Base-by-base conservation (phyloP, 2,329 filamentous ascomycete genomes). In the Botrytis pseudocinerea region DNA sequence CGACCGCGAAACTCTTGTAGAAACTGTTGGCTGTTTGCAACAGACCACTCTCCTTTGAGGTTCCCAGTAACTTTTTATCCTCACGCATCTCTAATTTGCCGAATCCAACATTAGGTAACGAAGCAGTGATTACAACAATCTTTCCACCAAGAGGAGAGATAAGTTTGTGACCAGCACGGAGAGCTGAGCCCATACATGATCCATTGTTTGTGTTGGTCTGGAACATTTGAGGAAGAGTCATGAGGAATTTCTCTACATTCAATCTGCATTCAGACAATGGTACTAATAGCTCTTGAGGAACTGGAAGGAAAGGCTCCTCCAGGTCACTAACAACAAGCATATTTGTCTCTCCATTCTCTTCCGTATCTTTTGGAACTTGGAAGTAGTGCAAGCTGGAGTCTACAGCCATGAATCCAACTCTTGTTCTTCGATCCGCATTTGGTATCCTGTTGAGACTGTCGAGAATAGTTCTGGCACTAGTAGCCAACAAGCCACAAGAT, bases 1-100 rank as follows among this genome's bases (percentile, higher is more conserved):
- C 96, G 4, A 99, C 96, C 0, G 96, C 96, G 80, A 99, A 99
- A 79, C 93, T 97, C 87, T 99, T 99, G 88, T 98, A 99, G 83
- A 98, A 99, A 80, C 93, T 94, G 85, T 94, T 98, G 59, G 90
- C 93, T 0, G 96, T 98, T 82, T 98, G 95, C 70, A 99, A 85
- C 46, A 99, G 87, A 75, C 88, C 86, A 76, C 89, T 94, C 82
- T 99, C 96, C 83, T 98, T 98, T 77, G 92, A 94, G 1, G 96
- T 99, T 51, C 96, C 96, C 38, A 99, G 86, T 25, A 97, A 84
- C 84, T 97, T 98, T 87, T 98, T 98, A 83, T 99, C 95, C 83
- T 98, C 95, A 79, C 96, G 89, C 90, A 97, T 93, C 54, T 97
- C 94, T 72, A 97, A 89, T 84, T 95, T 95, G 73, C 95, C 96